phyloP scores from a whole-genome alignment of 495 filamentous ascomycete species.

The Aspergillus panamensis region DNA sequence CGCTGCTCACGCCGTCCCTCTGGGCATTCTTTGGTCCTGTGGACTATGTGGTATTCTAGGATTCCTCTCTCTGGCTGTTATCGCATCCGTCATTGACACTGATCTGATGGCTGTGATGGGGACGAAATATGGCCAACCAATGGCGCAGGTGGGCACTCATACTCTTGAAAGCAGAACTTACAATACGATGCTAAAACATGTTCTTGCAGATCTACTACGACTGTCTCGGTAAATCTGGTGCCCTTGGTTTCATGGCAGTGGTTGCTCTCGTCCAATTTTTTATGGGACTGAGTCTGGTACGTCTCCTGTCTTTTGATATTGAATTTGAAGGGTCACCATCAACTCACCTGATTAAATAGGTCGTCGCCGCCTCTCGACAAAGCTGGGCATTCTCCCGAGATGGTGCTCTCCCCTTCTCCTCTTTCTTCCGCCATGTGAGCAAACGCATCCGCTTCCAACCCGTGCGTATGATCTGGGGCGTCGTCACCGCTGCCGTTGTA shows the following conservation, averaged over 20 bases:
- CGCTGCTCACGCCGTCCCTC: slow-evolving; percentile 57
- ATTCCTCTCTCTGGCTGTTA: slow-evolving; percentile 50
- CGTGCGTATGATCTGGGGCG: slow-evolving; percentile 59
- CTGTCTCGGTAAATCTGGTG: slow-evolving; percentile 41
- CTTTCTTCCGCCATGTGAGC: slow-evolving; percentile 57
- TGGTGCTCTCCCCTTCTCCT: slow-evolving; percentile 58
- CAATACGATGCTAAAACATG: neutral
- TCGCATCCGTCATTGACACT: slow-evolving; percentile 35
- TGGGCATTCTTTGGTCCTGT: slow-evolving; percentile 52
- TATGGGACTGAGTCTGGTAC: slow-evolving; percentile 43
- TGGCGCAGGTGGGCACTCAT: slow-evolving; percentile 36
- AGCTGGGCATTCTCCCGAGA: slow-evolving; percentile 61
- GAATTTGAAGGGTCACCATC: no score
- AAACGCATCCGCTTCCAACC: slow-evolving; percentile 58
- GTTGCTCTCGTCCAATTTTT: slow-evolving; percentile 41
- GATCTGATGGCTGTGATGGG: slow-evolving; percentile 33
- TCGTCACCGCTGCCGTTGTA: slow-evolving; percentile 47
- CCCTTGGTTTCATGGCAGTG: slow-evolving; percentile 43
- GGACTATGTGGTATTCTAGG: slow-evolving; percentile 47
- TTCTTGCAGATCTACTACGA: slow-evolving; percentile 39
- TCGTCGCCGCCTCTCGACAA: slow-evolving; percentile 56
- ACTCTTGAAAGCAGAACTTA: neutral
- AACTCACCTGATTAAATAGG: slow-evolving; percentile 22
- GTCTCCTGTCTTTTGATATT: neutral
- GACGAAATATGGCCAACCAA: slow-evolving; percentile 40